A percentile compares a stretch with the other conserved stretches of the same genome.
These are phyloP conservation scores for Tetrapisispora phaffii DNA, from an alignment of 805 yeast genomes.

Conservation along the genomic window DNA sequence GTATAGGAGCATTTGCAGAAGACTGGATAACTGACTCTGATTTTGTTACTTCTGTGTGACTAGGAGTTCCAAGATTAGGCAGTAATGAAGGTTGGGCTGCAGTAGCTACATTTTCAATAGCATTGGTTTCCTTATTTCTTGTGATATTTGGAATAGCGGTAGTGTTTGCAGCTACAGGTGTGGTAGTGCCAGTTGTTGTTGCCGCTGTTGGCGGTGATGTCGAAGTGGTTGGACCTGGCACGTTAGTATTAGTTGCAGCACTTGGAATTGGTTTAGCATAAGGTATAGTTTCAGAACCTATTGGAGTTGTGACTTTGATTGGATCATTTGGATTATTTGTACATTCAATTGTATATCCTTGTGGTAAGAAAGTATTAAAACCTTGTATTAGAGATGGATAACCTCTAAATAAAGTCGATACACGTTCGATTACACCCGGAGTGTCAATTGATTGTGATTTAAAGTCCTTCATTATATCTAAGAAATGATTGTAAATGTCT, in stretches of 20 bases:
- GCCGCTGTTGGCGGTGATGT: constrained; percentile 12
- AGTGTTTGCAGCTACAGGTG: constrained; percentile 1
- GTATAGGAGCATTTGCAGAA: not conserved
- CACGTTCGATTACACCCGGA: constrained; percentile 96
- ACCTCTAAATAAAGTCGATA: constrained; percentile 80
- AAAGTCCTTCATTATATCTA: constrained; percentile 98
- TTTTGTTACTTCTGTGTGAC: constrained; percentile 4
- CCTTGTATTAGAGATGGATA: constrained; percentile 94
- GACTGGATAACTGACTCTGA: not conserved
- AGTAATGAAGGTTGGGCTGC: constrained; percentile 2
- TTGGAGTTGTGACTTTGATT: constrained; percentile 89
- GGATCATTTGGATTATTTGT: constrained; percentile 84
- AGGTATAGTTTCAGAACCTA: constrained; percentile 47
- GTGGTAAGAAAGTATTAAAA: constrained; percentile 93
- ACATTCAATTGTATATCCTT: constrained; percentile 90
- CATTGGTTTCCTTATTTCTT: not conserved
- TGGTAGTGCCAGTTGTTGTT: constrained; percentile 6
- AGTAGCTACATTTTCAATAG: not conserved
- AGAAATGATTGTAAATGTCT: constrained; percentile 88
- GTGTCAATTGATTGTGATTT: constrained; percentile 94
- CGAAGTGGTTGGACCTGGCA: not conserved
- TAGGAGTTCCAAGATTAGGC: constrained; percentile 13
- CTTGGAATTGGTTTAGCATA: not conserved
- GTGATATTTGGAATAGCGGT: constrained; percentile 3
- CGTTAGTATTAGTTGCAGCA: not conserved